Base-by-base conservation (phyloP, 2,329 filamentous ascomycete species). In the Mycogone perniciosa region DNA sequence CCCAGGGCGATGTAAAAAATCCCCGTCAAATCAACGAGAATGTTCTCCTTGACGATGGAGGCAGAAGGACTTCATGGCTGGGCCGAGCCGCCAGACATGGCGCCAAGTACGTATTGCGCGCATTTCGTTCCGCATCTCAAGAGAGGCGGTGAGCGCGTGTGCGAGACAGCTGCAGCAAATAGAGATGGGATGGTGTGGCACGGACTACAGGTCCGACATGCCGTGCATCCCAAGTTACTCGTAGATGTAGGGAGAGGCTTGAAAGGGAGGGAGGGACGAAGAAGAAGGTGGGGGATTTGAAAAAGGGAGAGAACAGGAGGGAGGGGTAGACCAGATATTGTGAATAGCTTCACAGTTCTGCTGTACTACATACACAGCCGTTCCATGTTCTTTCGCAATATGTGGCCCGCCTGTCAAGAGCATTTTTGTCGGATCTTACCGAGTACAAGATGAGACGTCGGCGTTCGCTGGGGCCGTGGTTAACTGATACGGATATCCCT, bases 91-190 rank as follows among this genome's bases (percentile, higher is more conserved):
- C 33, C 41, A 38, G 31, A 35, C 30, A 45, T 35, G 41, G 51
- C 46, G 46, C 51, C 51, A 49, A 48, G 46, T 39, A 53, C 20
- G 38, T 45, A 48, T 53, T 48, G 46, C 51, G 51, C 51, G 46
- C 46, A 42, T 46, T 20, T 38, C 13, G 50, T 35, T 44, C 40
- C 39, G 44, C 50, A 40, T 26, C 31, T 42, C 31, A 20, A 20
- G 42, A 44, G 44, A 48, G 51, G 51, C 51, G 51, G 51, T 53
- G 51, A 53, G 51, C 51, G 39, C 20, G 20, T 20, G 20, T 20
- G 20, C 42, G 51, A 53, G 42, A 33, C 45, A 42, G 48, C 34
- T 48, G 51, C 48, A 43, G 31, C 44, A 44, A 46, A 44, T 47
- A 34, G 48, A 51, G 33, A 44, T 31, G 30, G 39, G 39, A 44